A percentile compares a stretch with the other conserved stretches of the same genome.
These are phyloP conservation scores for Suillus decipiens DNA, from an alignment of 768 basidiomycete genomes.

Conservation along the genomic window DNA sequence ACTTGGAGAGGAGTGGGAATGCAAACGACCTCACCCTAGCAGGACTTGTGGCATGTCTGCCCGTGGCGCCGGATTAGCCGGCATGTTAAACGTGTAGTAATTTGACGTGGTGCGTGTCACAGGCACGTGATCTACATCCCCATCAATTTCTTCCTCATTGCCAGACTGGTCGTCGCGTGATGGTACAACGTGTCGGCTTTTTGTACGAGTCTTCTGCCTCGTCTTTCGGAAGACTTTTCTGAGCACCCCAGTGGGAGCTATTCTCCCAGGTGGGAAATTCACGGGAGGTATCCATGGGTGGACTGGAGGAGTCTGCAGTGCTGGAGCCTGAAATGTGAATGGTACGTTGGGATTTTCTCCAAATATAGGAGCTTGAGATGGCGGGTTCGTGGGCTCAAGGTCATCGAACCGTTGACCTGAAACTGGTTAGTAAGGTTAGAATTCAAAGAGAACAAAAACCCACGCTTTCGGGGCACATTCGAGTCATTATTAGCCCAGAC, in stretches of 20 bases:
- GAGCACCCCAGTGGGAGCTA: constrained; percentile 65
- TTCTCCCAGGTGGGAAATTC: constrained; percentile 54
- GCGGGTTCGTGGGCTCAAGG: constrained; percentile 38
- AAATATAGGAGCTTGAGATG: constrained; percentile 51
- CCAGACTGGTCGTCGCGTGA: constrained; percentile 36
- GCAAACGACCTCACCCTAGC: constrained; percentile 63
- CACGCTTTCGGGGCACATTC: constrained; percentile 71
- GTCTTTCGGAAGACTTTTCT: constrained; percentile 60
- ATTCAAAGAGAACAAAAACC: constrained; percentile 28
- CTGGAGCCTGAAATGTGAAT: constrained; percentile 66
- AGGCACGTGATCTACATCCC: constrained; percentile 41
- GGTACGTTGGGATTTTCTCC: constrained; percentile 68
- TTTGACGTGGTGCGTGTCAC: constrained; percentile 63
- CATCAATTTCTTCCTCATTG: constrained; percentile 51
- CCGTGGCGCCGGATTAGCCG: constrained; percentile 54
- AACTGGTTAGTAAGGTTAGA: constrained; percentile 30
- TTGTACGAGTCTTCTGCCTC: constrained; percentile 50
- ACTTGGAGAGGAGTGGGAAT: constrained; percentile 2
- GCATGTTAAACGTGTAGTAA: constrained; percentile 83
- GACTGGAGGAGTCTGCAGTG: constrained; percentile 41
- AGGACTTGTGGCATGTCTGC: constrained; percentile 80
- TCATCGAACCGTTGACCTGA: constrained; percentile 43
- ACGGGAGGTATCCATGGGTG: constrained; percentile 71
- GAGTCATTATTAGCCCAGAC: constrained; percentile 59
- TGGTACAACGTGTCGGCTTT: constrained; percentile 22